Evolutionary conservation across 2,329 filamentous ascomycete genomes (phyloP).

Genomic region (Blumeriella jaapii): DNA sequence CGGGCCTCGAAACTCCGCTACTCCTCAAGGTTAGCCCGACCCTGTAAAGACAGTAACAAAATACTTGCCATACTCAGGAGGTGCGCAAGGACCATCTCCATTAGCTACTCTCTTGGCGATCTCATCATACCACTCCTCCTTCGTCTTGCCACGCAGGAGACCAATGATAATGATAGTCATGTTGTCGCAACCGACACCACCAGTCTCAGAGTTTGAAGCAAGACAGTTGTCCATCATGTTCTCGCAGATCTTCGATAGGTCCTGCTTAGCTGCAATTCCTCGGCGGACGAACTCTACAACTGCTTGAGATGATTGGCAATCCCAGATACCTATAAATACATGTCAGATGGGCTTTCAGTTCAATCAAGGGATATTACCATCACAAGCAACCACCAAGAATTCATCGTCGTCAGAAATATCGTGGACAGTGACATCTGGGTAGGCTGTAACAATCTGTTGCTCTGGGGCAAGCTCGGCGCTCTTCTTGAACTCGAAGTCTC

Average conservation of each 20-base stretch:
- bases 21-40: conserved; percentile 22
- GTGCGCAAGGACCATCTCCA: conserved; percentile 94
- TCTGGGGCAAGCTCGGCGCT: conserved; percentile 94
- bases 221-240: conserved; percentile 99
- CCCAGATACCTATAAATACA: conserved; percentile 74
- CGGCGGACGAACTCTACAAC: conserved; percentile 94
- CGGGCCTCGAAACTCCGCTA: conserved; percentile 77
- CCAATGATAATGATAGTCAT: conserved; percentile 96
- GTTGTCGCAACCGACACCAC: conserved; percentile 96
- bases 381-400: conserved; percentile 85
- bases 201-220: conserved; percentile 94
- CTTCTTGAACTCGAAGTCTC: conserved; percentile 99
- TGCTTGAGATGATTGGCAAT: conserved; percentile 96
- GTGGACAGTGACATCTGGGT: conserved; percentile 85
- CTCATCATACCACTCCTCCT: conserved; percentile 97
- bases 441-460: conserved; percentile 96
- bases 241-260: conserved; percentile 89
- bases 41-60: conserved; percentile 10
- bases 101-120: conserved; percentile 88
- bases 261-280: conserved; percentile 92
- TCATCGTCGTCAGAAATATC: conserved; percentile 89
- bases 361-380: conserved; percentile 52
- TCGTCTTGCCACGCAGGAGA: conserved; percentile 79
- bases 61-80: conserved; percentile 88
- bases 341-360: conserved; percentile 9